phyloP scores from a whole-genome alignment of 2,329 filamentous ascomycete species.

The Rutstroemia sydowiana region DNA sequence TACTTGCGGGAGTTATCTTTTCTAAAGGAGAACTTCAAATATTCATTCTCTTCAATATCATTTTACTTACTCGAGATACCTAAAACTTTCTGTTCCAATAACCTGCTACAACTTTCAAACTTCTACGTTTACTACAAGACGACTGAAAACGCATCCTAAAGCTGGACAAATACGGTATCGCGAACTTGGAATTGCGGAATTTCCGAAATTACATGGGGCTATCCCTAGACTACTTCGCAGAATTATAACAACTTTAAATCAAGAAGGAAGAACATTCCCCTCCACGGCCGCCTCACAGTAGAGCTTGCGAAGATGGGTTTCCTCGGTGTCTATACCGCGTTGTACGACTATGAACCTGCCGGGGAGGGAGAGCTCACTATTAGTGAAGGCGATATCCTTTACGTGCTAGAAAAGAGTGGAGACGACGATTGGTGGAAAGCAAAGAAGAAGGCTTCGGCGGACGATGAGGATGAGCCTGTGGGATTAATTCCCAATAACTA shows the following conservation, averaged over 20 bases:
- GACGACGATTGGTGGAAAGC: conserved; percentile 76
- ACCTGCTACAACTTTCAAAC: conserved; percentile 11
- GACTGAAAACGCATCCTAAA: conserved; percentile 1
- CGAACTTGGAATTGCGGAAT: conserved; percentile 9
- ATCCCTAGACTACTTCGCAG: conserved; percentile 20
- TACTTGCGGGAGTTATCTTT: neutral
- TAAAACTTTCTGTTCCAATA: neutral
- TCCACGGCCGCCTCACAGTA: conserved; percentile 8
- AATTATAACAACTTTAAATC: conserved; percentile 18
- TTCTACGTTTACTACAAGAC: neutral
- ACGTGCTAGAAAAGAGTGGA: conserved; percentile 64
- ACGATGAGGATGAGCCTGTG: conserved; percentile 32
- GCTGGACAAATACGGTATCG: conserved; percentile 9
- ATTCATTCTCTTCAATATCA: conserved; percentile 2
- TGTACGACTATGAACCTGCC: conserved; percentile 90
- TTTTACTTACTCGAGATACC: neutral
- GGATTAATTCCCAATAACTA: conserved; percentile 80
- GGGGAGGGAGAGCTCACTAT: conserved; percentile 80
- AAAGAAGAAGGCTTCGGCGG: conserved; percentile 35
- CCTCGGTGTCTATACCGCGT: conserved; percentile 78
- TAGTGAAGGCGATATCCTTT: conserved; percentile 79
- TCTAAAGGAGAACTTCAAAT: conserved; percentile 1
- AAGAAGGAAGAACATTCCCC: conserved; percentile 13
- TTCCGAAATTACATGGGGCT: conserved; percentile 24
- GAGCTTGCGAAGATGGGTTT: conserved; percentile 63